Conservation (phyloP, 148 eudicot species). For the Rhododendron griersonianum region DNA sequence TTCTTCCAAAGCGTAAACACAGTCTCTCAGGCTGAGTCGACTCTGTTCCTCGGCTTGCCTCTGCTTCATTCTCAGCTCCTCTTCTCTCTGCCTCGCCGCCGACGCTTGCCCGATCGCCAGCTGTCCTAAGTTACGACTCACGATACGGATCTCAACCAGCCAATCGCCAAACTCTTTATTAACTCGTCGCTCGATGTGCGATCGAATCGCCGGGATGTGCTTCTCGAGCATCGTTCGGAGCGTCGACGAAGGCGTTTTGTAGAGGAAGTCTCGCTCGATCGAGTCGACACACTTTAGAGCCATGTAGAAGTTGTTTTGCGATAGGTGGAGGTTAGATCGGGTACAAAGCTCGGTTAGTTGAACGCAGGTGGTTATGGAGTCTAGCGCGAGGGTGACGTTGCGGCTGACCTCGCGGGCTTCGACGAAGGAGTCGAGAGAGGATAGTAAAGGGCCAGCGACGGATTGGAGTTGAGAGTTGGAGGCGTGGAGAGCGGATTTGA, state of each 20-base stretch:
- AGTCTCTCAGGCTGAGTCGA: constrained; percentile 68
- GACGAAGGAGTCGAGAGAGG: constrained; percentile 59
- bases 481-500: constrained; percentile 61
- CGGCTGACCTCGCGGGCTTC: constrained; percentile 42
- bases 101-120: constrained; percentile 94
- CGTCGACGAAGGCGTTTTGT: constrained; percentile 53
- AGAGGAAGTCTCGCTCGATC: constrained; percentile 42
- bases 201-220: constrained; percentile 68
- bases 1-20: constrained; percentile 79
- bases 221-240: constrained; percentile 63
- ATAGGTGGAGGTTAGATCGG: constrained; percentile 53
- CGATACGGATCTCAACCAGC: constrained; percentile 88
- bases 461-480: constrained; percentile 66
- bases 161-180: constrained; percentile 83
- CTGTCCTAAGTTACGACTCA: constrained; percentile 83
- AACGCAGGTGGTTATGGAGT: constrained; percentile 31
- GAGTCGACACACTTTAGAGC: constrained; percentile 62
- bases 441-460: constrained; percentile 56
- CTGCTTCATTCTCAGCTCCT: constrained; percentile 86
- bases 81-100: constrained; percentile 87
- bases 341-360: constrained; percentile 55
- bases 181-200: constrained; percentile 59
- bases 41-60: constrained; percentile 94
- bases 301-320: constrained; percentile 50
- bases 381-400: constrained; percentile 48